phyloP scores from a whole-genome alignment of 106 monocot genomes.

The Narthecium ossifragum region DNA sequence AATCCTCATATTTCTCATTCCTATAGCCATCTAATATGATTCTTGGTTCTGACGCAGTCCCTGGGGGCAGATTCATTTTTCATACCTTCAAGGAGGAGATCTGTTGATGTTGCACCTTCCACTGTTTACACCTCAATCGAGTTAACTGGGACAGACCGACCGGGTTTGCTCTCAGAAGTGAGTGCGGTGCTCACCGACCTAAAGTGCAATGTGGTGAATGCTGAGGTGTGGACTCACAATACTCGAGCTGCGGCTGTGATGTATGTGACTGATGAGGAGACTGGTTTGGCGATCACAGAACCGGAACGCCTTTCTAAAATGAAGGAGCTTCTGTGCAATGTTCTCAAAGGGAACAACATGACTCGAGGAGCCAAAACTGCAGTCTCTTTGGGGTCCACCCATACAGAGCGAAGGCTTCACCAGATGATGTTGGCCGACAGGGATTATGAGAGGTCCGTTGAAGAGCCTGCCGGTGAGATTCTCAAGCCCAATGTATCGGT shows the following conservation, averaged over 20 bases:
- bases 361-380: conserved; percentile 10
- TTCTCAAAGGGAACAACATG: conserved; percentile 16
- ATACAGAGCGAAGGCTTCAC: conserved; percentile 29
- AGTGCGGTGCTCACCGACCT: conserved; percentile 22
- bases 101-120: not conserved
- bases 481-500: conserved; percentile 14
- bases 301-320: conserved; percentile 10
- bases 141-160: conserved; percentile 25
- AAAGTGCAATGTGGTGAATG: conserved; percentile 24
- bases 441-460: conserved; percentile 13
- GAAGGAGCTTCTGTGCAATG: conserved; percentile 18
- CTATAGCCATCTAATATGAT: not conserved
- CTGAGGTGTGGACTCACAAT: conserved; percentile 30
- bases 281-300: conserved; percentile 16
- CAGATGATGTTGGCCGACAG: conserved; percentile 32
- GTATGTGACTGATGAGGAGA: conserved; percentile 16
- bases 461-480: not conserved
- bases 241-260: conserved; percentile 23
- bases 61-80: conserved; percentile 10
- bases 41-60: conserved; percentile 5
- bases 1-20: not conserved
- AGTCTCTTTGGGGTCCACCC: conserved; percentile 16
- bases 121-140: conserved; percentile 20
- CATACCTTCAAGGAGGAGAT: conserved; percentile 6
- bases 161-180: conserved; percentile 31